Conservation (phyloP, 305 asterid species). For the Fraxinus velutina region DNA sequence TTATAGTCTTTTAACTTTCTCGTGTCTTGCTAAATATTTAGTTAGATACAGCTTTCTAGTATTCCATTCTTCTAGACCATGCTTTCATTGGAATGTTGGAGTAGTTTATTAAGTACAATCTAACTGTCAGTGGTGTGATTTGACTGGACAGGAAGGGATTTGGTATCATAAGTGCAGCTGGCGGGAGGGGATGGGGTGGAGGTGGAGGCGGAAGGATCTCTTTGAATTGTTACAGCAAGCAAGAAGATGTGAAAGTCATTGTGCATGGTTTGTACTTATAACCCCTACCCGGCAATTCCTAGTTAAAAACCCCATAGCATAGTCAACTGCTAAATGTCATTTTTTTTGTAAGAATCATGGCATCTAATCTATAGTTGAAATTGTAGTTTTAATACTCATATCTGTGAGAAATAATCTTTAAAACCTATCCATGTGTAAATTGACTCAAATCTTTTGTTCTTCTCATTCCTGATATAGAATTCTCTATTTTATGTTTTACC, state of each 20-base stretch:
- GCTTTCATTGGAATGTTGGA: conserved; percentile 1
- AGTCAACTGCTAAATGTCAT: conserved; percentile 20
- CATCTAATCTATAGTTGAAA: neutral
- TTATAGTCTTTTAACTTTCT: conserved; percentile 11
- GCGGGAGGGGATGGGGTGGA: conserved; percentile 97
- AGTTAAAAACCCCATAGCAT: conserved; percentile 23
- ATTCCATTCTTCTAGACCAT: too few species aligned
- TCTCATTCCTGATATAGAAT: neutral
- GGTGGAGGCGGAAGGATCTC: conserved; percentile 99
- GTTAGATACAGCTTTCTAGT: conserved; percentile 10
- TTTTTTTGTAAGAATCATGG: conserved; percentile 7
- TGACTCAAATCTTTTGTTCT: neutral
- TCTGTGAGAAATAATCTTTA: conserved; percentile 7
- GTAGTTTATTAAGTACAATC: neutral
- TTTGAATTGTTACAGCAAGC: conserved; percentile 91
- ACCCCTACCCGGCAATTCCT: conserved; percentile 26
- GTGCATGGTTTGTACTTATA: conserved; percentile 70
- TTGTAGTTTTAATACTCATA: conserved; percentile 9
- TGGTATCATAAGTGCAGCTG: conserved; percentile 85
- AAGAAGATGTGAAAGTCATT: conserved; percentile 82
- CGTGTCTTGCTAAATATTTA: conserved; percentile 17
- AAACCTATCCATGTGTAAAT: neutral
- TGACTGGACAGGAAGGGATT: conserved; percentile 74
- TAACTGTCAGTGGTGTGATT: conserved; percentile 27
- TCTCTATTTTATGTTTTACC: neutral